Base-by-base conservation (phyloP, 2,329 filamentous ascomycete genomes). In the Trichoderma sp. region DNA sequence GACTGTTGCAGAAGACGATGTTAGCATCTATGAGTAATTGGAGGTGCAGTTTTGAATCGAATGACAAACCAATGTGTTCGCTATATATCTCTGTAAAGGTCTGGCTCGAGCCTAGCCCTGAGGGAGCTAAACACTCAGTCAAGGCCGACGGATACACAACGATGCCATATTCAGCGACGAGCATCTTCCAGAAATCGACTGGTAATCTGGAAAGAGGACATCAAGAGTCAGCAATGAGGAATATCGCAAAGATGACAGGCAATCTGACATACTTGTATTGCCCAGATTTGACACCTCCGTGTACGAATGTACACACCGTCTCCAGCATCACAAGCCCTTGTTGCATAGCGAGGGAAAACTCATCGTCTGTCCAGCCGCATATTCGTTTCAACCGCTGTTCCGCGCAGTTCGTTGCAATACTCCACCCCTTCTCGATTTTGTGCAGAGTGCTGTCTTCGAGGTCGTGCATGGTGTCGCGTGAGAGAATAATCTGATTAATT, bases 111-210 rank as follows among this genome's bases (percentile, higher is more conserved):
- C 77, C 79, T 47, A 83, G 62, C 0, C 80, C 81, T 8, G 74
- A 75, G 11, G 80, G 72, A 28, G 80, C 78, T 30, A 83, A 74
- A 8, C 80, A 76, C 70, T 83, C 81, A 11, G 78, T 81, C 71
- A 83, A 74, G 4, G 82, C 81, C 1, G 81, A 82, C 3, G 81
- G 82, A 67, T 82, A 83, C 26, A 83, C 79, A n/a, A 83, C 74
- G 57, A 83, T 83, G 51, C 82, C 82, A 32, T 82, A 83, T 64
- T 83, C 81, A 7, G 77, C 72, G 39, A 82, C 80, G 15, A 83
- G 76, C 8, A 82, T 76, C 30, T 78, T 74, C 82, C 82, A 83
- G 66, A 83, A 83, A 66, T 80, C 80, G 2, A 77, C 73, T 12
- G 82, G 82, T 15, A 82, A 73, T 39, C 81, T 83, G 58, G 39